phyloP scores from a whole-genome alignment of 2,329 filamentous ascomycete genomes.

The Xylaria hypoxylon region DNA sequence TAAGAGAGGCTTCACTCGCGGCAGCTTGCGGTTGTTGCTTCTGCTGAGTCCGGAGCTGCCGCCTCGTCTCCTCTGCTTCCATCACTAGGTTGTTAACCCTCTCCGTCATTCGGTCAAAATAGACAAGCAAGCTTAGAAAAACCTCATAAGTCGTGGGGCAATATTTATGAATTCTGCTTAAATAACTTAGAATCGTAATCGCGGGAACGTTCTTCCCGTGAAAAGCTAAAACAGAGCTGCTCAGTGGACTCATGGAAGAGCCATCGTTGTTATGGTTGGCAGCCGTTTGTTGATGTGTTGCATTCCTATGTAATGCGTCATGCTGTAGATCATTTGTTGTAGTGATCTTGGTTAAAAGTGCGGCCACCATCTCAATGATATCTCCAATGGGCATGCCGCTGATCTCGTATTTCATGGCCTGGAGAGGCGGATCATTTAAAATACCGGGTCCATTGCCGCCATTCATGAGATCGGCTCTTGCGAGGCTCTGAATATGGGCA shows the following conservation, averaged over 20 bases:
- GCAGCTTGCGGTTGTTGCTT: conserved; percentile 43
- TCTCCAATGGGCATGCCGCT: conserved; percentile 97
- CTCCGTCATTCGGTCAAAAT: conserved; percentile 99
- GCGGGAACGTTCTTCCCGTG: conserved; percentile 98
- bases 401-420: conserved; percentile 85
- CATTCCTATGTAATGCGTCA: conserved; percentile 84
- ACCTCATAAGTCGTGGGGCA: conserved; percentile 99
- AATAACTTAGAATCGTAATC: conserved; percentile 95
- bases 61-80: conserved; percentile 69
- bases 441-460: conserved; percentile 60
- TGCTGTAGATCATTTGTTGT: conserved; percentile 96
- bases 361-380: conserved; percentile 99
- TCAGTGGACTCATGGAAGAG: conserved; percentile 70
- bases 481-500: conserved; percentile 90
- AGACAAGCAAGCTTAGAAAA: conserved; percentile 92
- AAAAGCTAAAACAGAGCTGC: conserved; percentile 84
- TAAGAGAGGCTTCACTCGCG: conserved; percentile 21
- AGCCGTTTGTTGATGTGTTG: conserved; percentile 68
- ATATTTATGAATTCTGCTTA: conserved; percentile 97
- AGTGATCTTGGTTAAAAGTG: conserved; percentile 95
- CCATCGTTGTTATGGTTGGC: conserved; percentile 56
- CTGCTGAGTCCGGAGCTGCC: conserved; percentile 53
- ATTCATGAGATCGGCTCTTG: conserved; percentile 78
- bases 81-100: conserved; percentile 86
- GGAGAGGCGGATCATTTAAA: conserved; percentile 62